Conservation (phyloP, 2,329 filamentous ascomycete genomes). For the Gyromitra esculenta region DNA sequence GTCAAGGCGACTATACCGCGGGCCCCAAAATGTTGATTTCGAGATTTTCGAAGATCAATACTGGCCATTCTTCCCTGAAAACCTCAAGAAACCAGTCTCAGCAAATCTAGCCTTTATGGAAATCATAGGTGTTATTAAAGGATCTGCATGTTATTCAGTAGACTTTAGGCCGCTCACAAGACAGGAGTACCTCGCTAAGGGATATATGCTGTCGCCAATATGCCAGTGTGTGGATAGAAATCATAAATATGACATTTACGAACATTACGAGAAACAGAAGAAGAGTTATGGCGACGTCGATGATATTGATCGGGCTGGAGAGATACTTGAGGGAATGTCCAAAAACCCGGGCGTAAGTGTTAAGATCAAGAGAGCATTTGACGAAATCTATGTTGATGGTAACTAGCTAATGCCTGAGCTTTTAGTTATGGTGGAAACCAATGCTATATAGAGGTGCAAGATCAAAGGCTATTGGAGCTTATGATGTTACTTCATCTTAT, state of each 20-base stretch:
- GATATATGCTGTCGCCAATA: slow-evolving; percentile 8
- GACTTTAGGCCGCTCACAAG: slow-evolving; percentile 53
- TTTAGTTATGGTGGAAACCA: neutral
- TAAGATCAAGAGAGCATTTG: slow-evolving; percentile 47
- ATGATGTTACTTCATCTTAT: slow-evolving; percentile 58
- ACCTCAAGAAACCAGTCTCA: neutral
- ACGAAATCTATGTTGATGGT: slow-evolving; percentile 58
- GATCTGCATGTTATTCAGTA: slow-evolving; percentile 52
- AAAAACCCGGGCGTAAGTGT: slow-evolving; percentile 32
- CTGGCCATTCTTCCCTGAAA: neutral
- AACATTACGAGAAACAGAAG: slow-evolving; percentile 56
- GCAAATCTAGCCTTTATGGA: slow-evolving; percentile 58
- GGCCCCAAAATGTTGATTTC: slow-evolving; percentile 7
- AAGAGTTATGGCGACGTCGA: slow-evolving; percentile 33
- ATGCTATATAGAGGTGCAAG: neutral
- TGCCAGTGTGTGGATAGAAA: slow-evolving; percentile 54
- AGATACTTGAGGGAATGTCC: slow-evolving; percentile 54
- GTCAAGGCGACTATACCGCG: neutral
- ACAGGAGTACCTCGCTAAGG: slow-evolving; percentile 3
- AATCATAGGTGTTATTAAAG: slow-evolving; percentile 59
- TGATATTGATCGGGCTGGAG: slow-evolving; percentile 54
- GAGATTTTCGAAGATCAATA: slow-evolving; percentile 12
- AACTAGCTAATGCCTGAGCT: neutral
- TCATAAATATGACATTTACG: slow-evolving; percentile 57
- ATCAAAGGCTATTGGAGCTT: slow-evolving; percentile 57